Base-by-base conservation (phyloP, 1,284 basidiomycete genomes). In the Cutaneotrichosporon cavernicola region DNA sequence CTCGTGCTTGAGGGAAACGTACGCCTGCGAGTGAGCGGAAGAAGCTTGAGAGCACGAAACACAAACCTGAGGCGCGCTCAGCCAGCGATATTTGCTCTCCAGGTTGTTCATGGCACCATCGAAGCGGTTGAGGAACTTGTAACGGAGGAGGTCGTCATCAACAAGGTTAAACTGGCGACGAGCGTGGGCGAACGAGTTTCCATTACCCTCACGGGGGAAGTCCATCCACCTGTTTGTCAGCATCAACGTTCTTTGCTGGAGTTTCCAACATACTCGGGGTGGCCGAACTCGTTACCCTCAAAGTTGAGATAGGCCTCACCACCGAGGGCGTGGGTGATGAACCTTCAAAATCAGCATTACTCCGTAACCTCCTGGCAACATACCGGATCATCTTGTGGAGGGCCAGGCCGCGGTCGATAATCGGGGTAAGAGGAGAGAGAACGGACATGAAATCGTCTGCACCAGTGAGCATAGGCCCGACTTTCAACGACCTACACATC, bases 261-360 rank as follows among this genome's bases (percentile, higher is more conserved):
- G 13, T n/a, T 16, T 16, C 14, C 5, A 18, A 22, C 83, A 56
- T 69, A 89, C 92, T 97, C 95, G 13, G 94, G 95, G 78, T 97
- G 95, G 50, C 95, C 95, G 74, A 97, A 97, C 77, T 97, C 95
- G 74, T 99, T 99, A 34, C 96, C 96, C 81, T 96, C 94, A 67
- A 99, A 99, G 81, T 97, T 98, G 67, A 99, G 85, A 79, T 97
- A 99, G 0, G 93, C 95, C 81, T 99, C 96, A 16, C 96, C 96
- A 30, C 96, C 96, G 22, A 99, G 85, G 0, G 92, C 85, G 72
- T 97, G 93, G 0, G 92, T 92, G 46, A 99, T 81, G 46, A 98
- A 84, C 34, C 93, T 96, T 96, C 56, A 31, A 5, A 68, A 66
- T 56, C 31, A 67, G 32, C 51, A 30, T 16, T 10, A 18, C 85